phyloP scores from a whole-genome alignment of 78 protist genomes.

The Dictyostelium firmibasis region DNA sequence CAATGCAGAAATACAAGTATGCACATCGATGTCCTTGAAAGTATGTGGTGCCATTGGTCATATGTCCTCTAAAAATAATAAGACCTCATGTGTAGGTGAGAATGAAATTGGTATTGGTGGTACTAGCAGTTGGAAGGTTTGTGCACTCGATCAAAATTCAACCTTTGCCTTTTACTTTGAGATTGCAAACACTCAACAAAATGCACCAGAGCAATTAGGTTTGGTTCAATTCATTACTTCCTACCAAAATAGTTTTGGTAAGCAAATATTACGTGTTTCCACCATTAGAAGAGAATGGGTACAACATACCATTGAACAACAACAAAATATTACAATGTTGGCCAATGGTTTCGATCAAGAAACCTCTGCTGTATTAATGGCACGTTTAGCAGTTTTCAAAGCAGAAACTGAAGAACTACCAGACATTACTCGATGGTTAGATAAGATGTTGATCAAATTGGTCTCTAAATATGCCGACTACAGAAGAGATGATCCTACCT shows the following conservation, averaged over 20 bases:
- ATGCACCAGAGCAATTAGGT: constrained; percentile 61
- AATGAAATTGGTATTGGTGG: constrained; percentile 96
- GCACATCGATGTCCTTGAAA: constrained; percentile 79
- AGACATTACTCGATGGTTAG: constrained; percentile 98
- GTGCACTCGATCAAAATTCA: constrained; percentile 79
- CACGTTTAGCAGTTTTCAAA: constrained; percentile 95
- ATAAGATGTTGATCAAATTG: constrained; percentile 95
- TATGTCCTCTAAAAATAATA: constrained; percentile 32
- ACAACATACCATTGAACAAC: background rate
- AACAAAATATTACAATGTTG: constrained; percentile 14
- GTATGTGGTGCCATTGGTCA: constrained; percentile 95
- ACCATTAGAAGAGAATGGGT: constrained; percentile 87
- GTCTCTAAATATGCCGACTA: constrained; percentile 90
- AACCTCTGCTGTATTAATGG: constrained; percentile 97
- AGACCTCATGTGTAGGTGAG: constrained; percentile 55
- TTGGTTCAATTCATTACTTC: constrained; percentile 91
- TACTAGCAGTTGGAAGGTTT: constrained; percentile 93
- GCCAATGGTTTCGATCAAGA: constrained; percentile 95
- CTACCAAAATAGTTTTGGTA: constrained; percentile 91
- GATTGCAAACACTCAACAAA: constrained; percentile 71
- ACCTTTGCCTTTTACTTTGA: constrained; percentile 94
- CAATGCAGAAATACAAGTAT: constrained; percentile 65
- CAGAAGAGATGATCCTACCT: constrained; percentile 85
- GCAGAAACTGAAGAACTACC: constrained; percentile 91
- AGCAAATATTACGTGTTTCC: constrained; percentile 95